These are phyloP conservation scores for Fusarium buharicum DNA, from an alignment of 2,329 filamentous ascomycete genomes.

Conservation along the genomic window DNA sequence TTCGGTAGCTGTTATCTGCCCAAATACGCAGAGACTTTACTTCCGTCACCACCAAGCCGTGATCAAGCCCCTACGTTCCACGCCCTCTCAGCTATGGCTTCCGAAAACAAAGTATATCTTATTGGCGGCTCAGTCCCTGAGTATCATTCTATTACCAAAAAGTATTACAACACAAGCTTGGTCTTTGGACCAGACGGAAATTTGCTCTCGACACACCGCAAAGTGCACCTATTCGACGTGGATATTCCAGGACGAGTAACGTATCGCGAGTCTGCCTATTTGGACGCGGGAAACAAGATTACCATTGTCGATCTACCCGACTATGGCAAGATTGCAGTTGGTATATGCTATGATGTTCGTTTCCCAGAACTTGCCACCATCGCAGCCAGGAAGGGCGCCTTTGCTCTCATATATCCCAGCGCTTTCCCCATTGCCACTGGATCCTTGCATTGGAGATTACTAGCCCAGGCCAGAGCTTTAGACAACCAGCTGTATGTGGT, in stretches of 20 bases:
- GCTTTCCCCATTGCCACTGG: conserved; percentile 95
- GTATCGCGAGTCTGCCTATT: conserved; percentile 88
- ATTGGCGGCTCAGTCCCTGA: conserved; percentile 94
- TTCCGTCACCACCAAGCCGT: conserved; percentile 74
- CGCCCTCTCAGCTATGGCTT: conserved; percentile 80
- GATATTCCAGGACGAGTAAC: conserved; percentile 92
- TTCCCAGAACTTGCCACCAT: conserved; percentile 93
- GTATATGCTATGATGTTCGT: conserved; percentile 97
- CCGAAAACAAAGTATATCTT: conserved; percentile 80
- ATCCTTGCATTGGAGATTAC: conserved; percentile 86
- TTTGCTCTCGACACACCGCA: conserved; percentile 88
- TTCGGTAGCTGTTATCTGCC: conserved; percentile 91
- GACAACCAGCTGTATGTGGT: conserved; percentile 95
- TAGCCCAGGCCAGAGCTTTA: conserved; percentile 81
- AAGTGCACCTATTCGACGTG: conserved; percentile 96
- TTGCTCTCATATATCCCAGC: conserved; percentile 88
- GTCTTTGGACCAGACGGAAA: conserved; percentile 79
- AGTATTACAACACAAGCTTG: conserved; percentile 90
- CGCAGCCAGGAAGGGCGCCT: conserved; percentile 86
- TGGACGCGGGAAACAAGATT: conserved; percentile 84
- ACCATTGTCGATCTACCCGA: conserved; percentile 88
- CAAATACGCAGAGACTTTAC: conserved; percentile 85
- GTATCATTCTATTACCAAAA: conserved; percentile 62
- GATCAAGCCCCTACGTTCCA: conserved; percentile 83
- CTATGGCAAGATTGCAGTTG: conserved; percentile 85